Evolutionary conservation across 2,329 filamentous ascomycete species (phyloP).

Genomic region (Polychaeton citri): DNA sequence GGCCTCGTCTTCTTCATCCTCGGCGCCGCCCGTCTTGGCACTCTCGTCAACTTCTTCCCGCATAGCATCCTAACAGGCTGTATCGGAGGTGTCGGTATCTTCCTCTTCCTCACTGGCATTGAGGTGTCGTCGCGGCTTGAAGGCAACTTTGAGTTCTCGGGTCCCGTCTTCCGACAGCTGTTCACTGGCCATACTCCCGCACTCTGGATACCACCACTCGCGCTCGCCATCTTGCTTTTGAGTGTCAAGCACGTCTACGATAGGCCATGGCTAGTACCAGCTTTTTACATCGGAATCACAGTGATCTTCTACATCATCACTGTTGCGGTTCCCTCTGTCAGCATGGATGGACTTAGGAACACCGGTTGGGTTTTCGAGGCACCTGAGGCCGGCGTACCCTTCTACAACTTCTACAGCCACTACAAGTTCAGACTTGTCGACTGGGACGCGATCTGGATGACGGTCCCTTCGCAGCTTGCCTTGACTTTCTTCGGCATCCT

Average conservation of each 20-base stretch:
- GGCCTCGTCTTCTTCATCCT: slow-evolving; percentile 85
- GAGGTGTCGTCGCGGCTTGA: slow-evolving; percentile 85
- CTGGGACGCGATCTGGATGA: slow-evolving; percentile 71
- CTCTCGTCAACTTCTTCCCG: slow-evolving; percentile 92
- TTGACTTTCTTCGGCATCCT: slow-evolving; percentile 95
- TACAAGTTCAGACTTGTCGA: slow-evolving; percentile 56
- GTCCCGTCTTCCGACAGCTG: slow-evolving; percentile 62
- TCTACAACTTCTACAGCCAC: slow-evolving; percentile 95
- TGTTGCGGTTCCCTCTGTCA: slow-evolving; percentile 51
- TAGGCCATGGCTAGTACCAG: slow-evolving; percentile 73
- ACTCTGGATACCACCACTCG: slow-evolving; percentile 72
- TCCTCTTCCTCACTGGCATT: slow-evolving; percentile 78
- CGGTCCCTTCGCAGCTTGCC: slow-evolving; percentile 87
- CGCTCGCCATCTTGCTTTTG: slow-evolving; percentile 63
- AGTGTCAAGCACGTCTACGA: slow-evolving; percentile 61
- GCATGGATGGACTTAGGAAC: slow-evolving; percentile 52
- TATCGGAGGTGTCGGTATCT: slow-evolving; percentile 94
- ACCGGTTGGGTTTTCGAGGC: slow-evolving; percentile 86
- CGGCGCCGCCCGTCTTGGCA: slow-evolving; percentile 75
- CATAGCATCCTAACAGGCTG: slow-evolving; percentile 93
- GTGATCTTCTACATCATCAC: slow-evolving; percentile 68
- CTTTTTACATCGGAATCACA: slow-evolving; percentile 72
- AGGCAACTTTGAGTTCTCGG: slow-evolving; percentile 69
- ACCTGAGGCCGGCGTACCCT: slow-evolving; percentile 72
- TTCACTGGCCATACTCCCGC: slow-evolving; percentile 59